Base-by-base conservation (phyloP, 306 rosid genomes). In the Pyrus pyrifolia region DNA sequence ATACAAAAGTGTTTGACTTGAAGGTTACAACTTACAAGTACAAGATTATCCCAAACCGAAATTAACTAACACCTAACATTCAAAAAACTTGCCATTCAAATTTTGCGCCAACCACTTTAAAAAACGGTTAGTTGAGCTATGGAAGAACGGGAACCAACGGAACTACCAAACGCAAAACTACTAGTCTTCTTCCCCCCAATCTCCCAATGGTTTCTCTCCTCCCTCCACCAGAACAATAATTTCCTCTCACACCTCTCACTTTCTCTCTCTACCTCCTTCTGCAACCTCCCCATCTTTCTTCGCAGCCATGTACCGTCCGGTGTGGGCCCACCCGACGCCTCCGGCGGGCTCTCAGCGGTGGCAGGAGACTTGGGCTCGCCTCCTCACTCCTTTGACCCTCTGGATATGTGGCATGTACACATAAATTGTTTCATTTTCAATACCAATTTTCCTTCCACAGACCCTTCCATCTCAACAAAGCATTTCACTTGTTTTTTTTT, bases 381-480 rank as follows among this genome's bases (percentile, higher is more conserved):
- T 90, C 19, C 66, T 87, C 12, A 68, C 82, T 76, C 82, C 87
- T 25, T 67, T 89, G 12, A 74, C 92, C 42, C 71, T 90, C 82
- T 93, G 93, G 90, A 80, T 89, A 51, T 89, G 88, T 83, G 97
- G 97, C 96, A 90, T 87, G 97, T 87, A 74, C 27, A 73, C 19
- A 21, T 18, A 6, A 81, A 78, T 83, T 82, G 40, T 88, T 83
- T 76, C 85, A 79, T 85, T 74, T 71, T 76, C 29, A 73, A 18
- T 74, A 5, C 11, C 21, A 4, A 25, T 63, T 62, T 71, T 22
- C 33, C 27, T 80, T 29, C 18, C 7, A 5, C 25, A 63, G 3
- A 60, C 72, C 71, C 58, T 61, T 74, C 30, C 57, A 67, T 81
- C 89, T 89, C 19, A 86, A 42, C 84, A 68, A 58, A 49, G 27